These are phyloP conservation scores for Eutrema heterophyllum DNA, from an alignment of 345 rosid species.

Conservation along the genomic window DNA sequence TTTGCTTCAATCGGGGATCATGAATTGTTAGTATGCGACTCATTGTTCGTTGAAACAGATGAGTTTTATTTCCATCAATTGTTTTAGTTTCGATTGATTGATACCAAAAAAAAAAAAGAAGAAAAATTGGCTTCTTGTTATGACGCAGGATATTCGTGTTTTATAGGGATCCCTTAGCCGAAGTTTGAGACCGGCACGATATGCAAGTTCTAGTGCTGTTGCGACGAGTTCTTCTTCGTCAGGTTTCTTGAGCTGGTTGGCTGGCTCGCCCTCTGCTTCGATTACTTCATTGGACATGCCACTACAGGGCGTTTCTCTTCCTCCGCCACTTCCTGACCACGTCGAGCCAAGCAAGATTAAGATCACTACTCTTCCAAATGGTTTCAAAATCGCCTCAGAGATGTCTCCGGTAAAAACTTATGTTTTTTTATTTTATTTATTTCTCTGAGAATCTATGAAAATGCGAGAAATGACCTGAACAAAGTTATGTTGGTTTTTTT, in stretches of 20 bases:
- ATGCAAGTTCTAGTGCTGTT: constrained; percentile 58
- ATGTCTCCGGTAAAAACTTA: constrained; percentile 36
- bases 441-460: background rate
- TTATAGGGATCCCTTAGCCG: constrained; percentile 43
- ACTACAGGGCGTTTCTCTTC: constrained; percentile 51
- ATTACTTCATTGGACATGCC: constrained; percentile 57
- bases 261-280: constrained; percentile 43
- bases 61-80: background rate
- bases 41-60: background rate
- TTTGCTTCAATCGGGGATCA: background rate
- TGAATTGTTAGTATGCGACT: background rate
- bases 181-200: constrained; percentile 35
- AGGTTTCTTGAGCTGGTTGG: constrained; percentile 62
- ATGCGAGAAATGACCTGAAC: background rate
- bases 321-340: constrained; percentile 55
- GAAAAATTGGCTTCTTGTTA: background rate
- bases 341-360: constrained; percentile 55
- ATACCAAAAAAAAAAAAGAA: background rate
- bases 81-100: background rate
- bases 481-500: constrained; percentile 10
- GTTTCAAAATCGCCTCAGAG: constrained; percentile 69
- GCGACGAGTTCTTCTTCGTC: constrained; percentile 40
- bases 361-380: constrained; percentile 65
- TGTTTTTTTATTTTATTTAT: background rate
- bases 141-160: background rate